Evolutionary conservation across 352 stramenopile genomes (phyloP).

Genomic region (Globisporangium radiosum): DNA sequence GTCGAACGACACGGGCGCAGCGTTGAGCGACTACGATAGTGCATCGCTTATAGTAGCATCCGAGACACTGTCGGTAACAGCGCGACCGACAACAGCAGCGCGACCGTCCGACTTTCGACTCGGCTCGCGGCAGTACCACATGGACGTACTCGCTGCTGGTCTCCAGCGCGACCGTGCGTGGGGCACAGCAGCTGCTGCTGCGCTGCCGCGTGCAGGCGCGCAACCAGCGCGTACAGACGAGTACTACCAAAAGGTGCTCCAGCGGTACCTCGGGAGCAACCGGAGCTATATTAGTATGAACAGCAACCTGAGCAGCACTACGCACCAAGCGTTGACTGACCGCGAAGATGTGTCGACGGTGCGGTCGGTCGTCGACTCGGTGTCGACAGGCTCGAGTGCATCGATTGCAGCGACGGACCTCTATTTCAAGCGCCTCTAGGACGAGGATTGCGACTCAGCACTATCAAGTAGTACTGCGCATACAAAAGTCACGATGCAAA

Average conservation of each 20-base stretch:
- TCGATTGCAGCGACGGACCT: slow-evolving; percentile 7
- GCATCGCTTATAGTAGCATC: background rate
- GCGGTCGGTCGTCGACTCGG: slow-evolving; percentile 8
- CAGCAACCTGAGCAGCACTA: slow-evolving; percentile 36
- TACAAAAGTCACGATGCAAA: too few species aligned
- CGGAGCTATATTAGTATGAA: slow-evolving; percentile 45
- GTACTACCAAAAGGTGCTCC: slow-evolving; percentile 60
- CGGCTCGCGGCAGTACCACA: slow-evolving; percentile 14
- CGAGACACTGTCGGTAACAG: background rate
- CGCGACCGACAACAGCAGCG: slow-evolving; percentile 7
- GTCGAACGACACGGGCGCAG: slow-evolving; percentile 26
- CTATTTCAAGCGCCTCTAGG: slow-evolving; percentile 14
- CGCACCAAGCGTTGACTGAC: slow-evolving; percentile 17
- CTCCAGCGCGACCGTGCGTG: slow-evolving; percentile 9
- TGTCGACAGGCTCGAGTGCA: slow-evolving; percentile 12
- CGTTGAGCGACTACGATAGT: slow-evolving; percentile 18
- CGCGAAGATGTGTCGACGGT: slow-evolving; percentile 12
- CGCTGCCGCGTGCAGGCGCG: background rate
- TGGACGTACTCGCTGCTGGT: slow-evolving; percentile 12
- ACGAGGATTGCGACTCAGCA: background rate
- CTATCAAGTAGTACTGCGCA: background rate
- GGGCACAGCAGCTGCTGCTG: background rate
- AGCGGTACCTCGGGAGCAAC: slow-evolving; percentile 52
- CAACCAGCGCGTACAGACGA: slow-evolving; percentile 48
- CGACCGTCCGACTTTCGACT: slow-evolving; percentile 5